Conservation (phyloP, 139 green algal species). For the Picochlorum sp. region DNA sequence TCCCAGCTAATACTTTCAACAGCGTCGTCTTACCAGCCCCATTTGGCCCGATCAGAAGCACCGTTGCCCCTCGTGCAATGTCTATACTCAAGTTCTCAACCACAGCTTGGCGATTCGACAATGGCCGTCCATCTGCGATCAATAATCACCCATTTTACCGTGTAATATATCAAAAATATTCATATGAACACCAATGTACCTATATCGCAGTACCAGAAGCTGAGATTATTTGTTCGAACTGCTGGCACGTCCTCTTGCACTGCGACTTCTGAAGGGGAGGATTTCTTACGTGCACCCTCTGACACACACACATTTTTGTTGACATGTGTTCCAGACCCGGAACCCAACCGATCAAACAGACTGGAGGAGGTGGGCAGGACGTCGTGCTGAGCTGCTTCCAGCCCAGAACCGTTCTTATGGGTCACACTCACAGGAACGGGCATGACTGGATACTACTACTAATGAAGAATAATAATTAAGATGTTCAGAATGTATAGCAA, state of each 20-base stretch:
- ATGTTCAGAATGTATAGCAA: too few species aligned
- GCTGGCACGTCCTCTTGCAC: not conserved
- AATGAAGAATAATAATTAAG: too few species aligned
- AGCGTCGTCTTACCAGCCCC: slow-evolving; percentile 84
- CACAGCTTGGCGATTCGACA: slow-evolving; percentile 52
- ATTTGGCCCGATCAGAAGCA: slow-evolving; percentile 79
- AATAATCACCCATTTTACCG: not conserved
- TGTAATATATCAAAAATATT: not conserved
- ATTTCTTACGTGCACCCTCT: too few species aligned
- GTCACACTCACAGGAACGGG: too few species aligned
- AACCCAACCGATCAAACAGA: too few species aligned
- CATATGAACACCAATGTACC: slow-evolving; percentile 29
- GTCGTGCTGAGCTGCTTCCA: too few species aligned
- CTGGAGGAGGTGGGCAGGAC: too few species aligned
- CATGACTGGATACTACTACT: too few species aligned
- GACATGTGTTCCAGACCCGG: too few species aligned
- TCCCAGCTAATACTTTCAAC: slow-evolving; percentile 76
- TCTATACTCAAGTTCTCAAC: slow-evolving; percentile 56
- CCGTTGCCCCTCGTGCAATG: slow-evolving; percentile 49
- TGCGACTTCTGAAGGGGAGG: not conserved
- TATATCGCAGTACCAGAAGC: slow-evolving; percentile 70
- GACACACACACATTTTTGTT: too few species aligned
- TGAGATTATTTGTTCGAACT: slow-evolving; percentile 24
- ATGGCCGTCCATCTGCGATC: slow-evolving; percentile 65
- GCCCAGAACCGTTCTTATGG: too few species aligned